Base-by-base conservation (phyloP, 495 filamentous ascomycete genomes). In the Mycothermus thermophilus region DNA sequence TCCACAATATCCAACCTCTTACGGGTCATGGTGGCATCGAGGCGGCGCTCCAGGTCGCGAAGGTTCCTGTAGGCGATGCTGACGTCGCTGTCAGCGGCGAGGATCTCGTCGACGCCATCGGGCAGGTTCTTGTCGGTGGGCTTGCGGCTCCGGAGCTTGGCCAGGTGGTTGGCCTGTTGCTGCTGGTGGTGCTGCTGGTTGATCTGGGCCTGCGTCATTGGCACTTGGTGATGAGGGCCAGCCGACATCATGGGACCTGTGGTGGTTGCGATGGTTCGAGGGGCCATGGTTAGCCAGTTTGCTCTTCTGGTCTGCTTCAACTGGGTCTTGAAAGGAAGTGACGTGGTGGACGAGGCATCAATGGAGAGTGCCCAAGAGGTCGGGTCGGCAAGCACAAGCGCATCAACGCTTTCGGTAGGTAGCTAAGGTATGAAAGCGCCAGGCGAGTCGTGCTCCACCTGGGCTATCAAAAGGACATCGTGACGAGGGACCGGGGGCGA, bases 61-160 rank as follows among this genome's bases (percentile, higher is more conserved):
- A 96, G 60, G 34, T 74, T 69, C 48, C 73, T 74, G 58, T 99
- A 99, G 40, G 83, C 72, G 48, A 76, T 63, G 13, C 83, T 85
- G 21, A 78, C 79, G 52, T 93, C 80, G 30, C 84, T 82, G 39
- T 88, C 75, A 17, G 43, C 56, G 10, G 49, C 38, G 25, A 80
- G 61, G 24, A 76, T 63, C 9, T 85, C 77, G 47, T 93, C 83
- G 26, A 94, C 62, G 25, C 81, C 85, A 38, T 94, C 86, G 34
- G 92, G 87, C 13, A 99, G 75, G 40, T 79, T 85, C 67, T 80
- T 92, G 58, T 99, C 92, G 18, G 86, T 94, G 5, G 92, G 92
- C 55, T 85, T 90, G 45, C 72, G 72, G 41, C 80, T 80, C 32
- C 82, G 73, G 30, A 84, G 74, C 47, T 86, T 82, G 10, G 79